Conservation (phyloP, 1,139 yeast species). For the Taphrina sp. region DNA sequence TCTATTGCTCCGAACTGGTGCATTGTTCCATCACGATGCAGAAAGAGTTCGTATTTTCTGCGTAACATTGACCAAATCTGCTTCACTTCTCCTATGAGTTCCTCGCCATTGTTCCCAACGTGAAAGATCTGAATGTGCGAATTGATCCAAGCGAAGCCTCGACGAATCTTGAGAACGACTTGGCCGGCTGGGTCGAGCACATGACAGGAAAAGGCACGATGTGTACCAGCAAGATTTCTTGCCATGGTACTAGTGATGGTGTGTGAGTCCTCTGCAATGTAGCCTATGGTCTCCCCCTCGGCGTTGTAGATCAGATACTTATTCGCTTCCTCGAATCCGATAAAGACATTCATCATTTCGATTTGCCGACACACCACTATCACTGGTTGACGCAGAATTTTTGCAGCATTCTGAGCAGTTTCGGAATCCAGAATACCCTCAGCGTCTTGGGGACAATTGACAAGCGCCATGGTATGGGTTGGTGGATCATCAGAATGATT, state of each 20-base stretch:
- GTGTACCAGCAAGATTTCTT: slow-evolving; percentile 72
- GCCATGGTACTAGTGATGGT: slow-evolving; percentile 53
- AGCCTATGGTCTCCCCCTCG: slow-evolving; percentile 71
- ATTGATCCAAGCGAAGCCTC: slow-evolving; percentile 86
- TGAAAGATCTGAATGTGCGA: slow-evolving; percentile 69
- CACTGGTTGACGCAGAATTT: slow-evolving; percentile 54
- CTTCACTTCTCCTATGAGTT: slow-evolving; percentile 72
- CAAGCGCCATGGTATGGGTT: not conserved
- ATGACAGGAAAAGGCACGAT: slow-evolving; percentile 53
- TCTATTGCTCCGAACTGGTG: slow-evolving; percentile 81
- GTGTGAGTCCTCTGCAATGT: slow-evolving; percentile 56
- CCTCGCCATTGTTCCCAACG: slow-evolving; percentile 39
- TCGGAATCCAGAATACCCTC: not conserved
- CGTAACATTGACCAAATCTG: slow-evolving; percentile 97
- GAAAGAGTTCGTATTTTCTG: slow-evolving; percentile 73
- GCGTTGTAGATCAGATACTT: slow-evolving; percentile 67
- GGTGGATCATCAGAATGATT: too few species aligned
- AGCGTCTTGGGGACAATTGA: not conserved
- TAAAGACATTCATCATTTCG: slow-evolving; percentile 78
- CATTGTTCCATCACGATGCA: slow-evolving; percentile 41
- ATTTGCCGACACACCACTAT: slow-evolving; percentile 81
- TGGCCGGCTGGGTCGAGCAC: slow-evolving; percentile 72
- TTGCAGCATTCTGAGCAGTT: slow-evolving; percentile 1
- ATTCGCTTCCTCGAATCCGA: slow-evolving; percentile 92
- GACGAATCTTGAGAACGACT: slow-evolving; percentile 51